Conservation (phyloP, 768 basidiomycete genomes). For the Russula earlei region DNA sequence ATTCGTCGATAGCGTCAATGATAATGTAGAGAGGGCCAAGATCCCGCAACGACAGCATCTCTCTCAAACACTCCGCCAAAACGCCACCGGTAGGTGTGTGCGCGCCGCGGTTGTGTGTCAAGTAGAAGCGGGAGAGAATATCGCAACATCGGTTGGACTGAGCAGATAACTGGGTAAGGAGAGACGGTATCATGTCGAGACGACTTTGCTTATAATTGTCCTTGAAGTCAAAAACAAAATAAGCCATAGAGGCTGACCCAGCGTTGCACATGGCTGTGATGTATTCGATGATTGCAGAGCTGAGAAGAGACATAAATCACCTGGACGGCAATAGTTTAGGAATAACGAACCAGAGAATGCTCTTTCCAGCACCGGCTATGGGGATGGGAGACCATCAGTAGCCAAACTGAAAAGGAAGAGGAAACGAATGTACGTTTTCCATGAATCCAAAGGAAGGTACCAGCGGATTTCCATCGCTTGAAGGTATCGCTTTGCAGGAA, state of each 20-base stretch:
- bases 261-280: not conserved
- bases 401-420: not conserved
- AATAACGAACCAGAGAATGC: not conserved
- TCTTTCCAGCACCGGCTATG: slow-evolving; percentile 5
- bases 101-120: not conserved
- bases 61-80: not conserved
- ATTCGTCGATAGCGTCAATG: not conserved
- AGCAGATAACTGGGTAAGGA: not conserved
- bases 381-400: not conserved
- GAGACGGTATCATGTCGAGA: not conserved
- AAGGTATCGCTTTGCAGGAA: not conserved
- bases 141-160: not conserved
- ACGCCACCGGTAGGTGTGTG: not conserved
- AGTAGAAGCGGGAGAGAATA: not conserved
- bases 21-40: not conserved
- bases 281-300: not conserved
- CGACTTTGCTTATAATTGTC: not conserved
- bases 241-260: not conserved
- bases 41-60: not conserved
- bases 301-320: not conserved
- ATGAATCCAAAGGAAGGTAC: not conserved
- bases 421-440: not conserved
- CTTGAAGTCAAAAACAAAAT: slow-evolving; percentile 1
- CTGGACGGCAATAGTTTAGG: no score
- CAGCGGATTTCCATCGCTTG: not conserved